Evolutionary conservation across 108 stramenopile species (phyloP).

Genomic region (Cyclostephanos invisitatus): DNA sequence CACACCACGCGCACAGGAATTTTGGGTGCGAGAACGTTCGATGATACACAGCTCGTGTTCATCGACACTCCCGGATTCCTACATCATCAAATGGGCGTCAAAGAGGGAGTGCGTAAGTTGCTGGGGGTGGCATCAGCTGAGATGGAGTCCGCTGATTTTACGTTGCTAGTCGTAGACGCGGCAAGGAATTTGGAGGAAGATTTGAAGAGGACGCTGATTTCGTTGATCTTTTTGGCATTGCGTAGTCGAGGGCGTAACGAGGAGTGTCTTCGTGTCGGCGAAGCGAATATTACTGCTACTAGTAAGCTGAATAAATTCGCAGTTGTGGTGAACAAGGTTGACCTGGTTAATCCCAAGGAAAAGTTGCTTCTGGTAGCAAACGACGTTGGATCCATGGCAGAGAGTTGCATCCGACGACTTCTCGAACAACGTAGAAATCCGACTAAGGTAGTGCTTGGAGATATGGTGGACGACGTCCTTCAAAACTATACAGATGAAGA

Average conservation of each 20-base stretch:
- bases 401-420: conserved; percentile 49
- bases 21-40: conserved; percentile 79
- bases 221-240: conserved; percentile 66
- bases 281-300: neutral
- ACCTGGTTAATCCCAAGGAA: conserved; percentile 87
- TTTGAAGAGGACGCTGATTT: conserved; percentile 61
- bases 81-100: conserved; percentile 52
- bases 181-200: conserved; percentile 65
- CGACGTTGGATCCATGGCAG: conserved; percentile 79
- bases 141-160: conserved; percentile 75
- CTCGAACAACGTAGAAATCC: conserved; percentile 36
- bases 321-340: conserved; percentile 91
- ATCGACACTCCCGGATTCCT: conserved; percentile 93
- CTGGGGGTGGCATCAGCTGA: conserved; percentile 61
- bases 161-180: conserved; percentile 87
- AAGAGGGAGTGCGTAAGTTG: conserved; percentile 71
- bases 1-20: conserved; percentile 89
- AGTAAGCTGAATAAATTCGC: conserved; percentile 58
- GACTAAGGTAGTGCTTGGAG: conserved; percentile 25
- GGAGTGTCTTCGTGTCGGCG: conserved; percentile 36
- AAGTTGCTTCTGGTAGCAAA: conserved; percentile 68
- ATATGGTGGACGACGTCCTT: conserved; percentile 36
- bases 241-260: conserved; percentile 64
- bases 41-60: conserved; percentile 83
- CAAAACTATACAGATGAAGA: conserved; percentile 30